phyloP scores from a whole-genome alignment of 345 rosid species.

The Sisymbrium irio region DNA sequence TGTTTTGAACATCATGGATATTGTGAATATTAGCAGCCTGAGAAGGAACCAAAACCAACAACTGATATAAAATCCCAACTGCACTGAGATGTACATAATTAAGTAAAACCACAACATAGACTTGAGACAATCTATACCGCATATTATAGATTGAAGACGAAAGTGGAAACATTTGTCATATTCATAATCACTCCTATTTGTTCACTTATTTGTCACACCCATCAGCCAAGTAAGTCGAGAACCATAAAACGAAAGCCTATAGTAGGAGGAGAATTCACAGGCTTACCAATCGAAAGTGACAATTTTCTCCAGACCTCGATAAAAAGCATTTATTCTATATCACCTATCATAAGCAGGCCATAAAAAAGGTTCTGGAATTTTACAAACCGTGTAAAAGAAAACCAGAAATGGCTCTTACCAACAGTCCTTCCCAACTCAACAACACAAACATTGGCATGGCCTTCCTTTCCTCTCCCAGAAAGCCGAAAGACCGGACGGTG shows the following conservation, averaged over 20 bases:
- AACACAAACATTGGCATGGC: constrained; percentile 89
- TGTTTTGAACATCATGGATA: constrained; percentile 91
- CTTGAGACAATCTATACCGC: constrained; percentile 45
- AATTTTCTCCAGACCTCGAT: constrained; percentile 94
- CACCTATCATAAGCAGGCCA: constrained; percentile 54
- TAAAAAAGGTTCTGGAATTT: neutral
- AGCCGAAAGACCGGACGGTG: no score
- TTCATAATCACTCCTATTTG: no score
- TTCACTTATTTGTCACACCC: no score
- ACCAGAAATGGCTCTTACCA: constrained; percentile 51
- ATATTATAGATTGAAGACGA: no score
- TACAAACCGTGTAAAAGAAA: neutral
- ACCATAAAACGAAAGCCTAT: constrained; percentile 1
- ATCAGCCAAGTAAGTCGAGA: constrained; percentile 36
- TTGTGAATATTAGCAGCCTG: constrained; percentile 84
- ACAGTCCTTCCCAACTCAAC: constrained; percentile 98
- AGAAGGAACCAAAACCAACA: constrained; percentile 1
- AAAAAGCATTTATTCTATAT: constrained; percentile 97
- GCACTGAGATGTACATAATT: constrained; percentile 8
- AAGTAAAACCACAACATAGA: constrained; percentile 26
- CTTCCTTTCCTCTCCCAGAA: constrained; percentile 86
- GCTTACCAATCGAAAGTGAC: constrained; percentile 85
- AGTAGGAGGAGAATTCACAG: constrained; percentile 14
- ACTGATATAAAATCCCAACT: constrained; percentile 22
- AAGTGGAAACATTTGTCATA: no score